Evolutionary conservation across 2,329 filamentous ascomycete species (phyloP).

Genomic region (Plectosphaerella cucumerina): DNA sequence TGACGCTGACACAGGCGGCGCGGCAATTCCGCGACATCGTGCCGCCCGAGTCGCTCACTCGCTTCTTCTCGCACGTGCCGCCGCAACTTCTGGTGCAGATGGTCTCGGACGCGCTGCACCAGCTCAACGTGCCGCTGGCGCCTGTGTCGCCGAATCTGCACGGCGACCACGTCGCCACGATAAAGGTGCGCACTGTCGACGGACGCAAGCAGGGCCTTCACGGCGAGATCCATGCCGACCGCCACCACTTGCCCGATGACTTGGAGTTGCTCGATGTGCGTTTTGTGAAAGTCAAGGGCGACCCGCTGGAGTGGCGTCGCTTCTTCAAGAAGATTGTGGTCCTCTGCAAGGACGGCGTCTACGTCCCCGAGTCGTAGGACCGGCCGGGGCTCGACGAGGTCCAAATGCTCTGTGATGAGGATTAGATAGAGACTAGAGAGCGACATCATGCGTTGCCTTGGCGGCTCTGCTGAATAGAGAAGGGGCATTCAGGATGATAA

Average conservation of each 20-base stretch:
- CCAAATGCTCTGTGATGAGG: too few species aligned
- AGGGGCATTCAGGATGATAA: too few species aligned
- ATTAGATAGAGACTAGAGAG: too few species aligned
- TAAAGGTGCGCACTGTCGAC: conserved; percentile 74
- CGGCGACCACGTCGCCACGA: conserved; percentile 53
- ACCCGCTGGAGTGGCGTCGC: conserved; percentile 91
- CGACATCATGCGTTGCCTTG: too few species aligned
- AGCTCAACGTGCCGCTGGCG: conserved; percentile 74
- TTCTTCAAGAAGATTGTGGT: conserved; percentile 96
- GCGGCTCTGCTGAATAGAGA: too few species aligned
- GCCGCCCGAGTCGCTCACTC: conserved; percentile 78
- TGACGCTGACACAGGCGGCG: conserved; percentile 85
- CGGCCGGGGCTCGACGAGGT: background rate
- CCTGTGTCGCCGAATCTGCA: conserved; percentile 40
- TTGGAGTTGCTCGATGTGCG: conserved; percentile 74
- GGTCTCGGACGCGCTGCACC: conserved; percentile 75
- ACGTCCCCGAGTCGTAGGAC: conserved; percentile 39
- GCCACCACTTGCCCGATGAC: conserved; percentile 50
- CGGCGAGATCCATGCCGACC: conserved; percentile 72
- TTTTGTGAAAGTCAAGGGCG: conserved; percentile 92
- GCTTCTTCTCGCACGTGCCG: conserved; percentile 84
- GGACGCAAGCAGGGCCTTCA: conserved; percentile 67
- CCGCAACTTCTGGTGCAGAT: conserved; percentile 73
- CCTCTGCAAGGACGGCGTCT: conserved; percentile 81
- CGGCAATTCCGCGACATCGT: conserved; percentile 88